Evolutionary conservation across 495 filamentous ascomycete species (phyloP), one percentile per base, ranked within the genome.

Genomic region (Neurospora tetrasperma): DNA sequence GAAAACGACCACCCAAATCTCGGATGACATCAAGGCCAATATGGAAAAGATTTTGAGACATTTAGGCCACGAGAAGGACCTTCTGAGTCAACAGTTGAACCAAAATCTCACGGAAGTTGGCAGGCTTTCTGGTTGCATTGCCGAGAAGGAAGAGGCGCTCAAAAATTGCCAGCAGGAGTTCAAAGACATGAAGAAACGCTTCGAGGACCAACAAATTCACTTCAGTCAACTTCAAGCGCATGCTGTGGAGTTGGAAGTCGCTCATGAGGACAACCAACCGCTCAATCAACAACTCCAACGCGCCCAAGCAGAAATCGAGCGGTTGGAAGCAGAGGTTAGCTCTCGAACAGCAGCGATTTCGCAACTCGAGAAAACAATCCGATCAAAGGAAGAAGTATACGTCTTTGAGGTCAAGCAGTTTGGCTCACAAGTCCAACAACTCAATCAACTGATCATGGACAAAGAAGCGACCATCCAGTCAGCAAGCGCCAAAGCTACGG

Each of bases 21-120:
- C 72, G 10, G 68, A 46, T 9, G 72, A 72, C 12, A 44, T 80
- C n/a, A 71, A 76, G 4, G 46, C 27, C 35, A 71, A 76, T 5
- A 70, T 73, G 40, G 48, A n/a, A 27, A 72, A 71, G 44, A 68
- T 80, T 0, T 44, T 71, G 70, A 42, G 75, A 41, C 75, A 74
- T 12, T 70, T 79, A 9, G 71, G 77, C 44, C 42, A 48, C 8
- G 74, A 74, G 31, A 42, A 76, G 27, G 75, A 78, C 10, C 69
- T 74, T 6, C 31, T 79, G 27, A 42, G 31, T 31, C 69, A 72
- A n/a, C 75, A 77, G 20, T 54, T 80, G 16, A 70, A 71, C 5
- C 48, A 76, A 16, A 78, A 74, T 46, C 70, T 42, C 18, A 71
- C 76, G 38, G 79, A 79, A 66, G 78, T 78, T 35, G 74, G 72